Conservation (phyloP, 345 rosid genomes). For the Kernera saxatilis region DNA sequence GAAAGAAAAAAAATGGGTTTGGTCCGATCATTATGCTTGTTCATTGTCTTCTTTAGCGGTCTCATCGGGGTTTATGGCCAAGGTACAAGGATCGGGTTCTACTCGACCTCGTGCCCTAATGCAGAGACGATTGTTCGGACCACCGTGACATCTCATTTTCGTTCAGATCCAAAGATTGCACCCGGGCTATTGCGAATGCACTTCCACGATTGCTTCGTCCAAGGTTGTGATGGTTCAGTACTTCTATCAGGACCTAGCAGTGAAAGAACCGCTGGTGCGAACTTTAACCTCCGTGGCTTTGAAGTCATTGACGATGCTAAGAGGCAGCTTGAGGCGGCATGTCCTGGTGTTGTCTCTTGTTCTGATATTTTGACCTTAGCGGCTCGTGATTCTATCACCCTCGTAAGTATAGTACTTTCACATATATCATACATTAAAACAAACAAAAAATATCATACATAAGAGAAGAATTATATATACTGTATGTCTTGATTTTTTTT, state of each 20-base stretch:
- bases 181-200: conserved; percentile 42
- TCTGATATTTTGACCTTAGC: conserved; percentile 46
- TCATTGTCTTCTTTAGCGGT: not conserved
- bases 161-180: conserved; percentile 27
- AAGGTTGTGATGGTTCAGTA: conserved; percentile 46
- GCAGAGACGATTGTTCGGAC: conserved; percentile 34
- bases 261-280: conserved; percentile 38
- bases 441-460: not conserved
- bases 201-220: conserved; percentile 44
- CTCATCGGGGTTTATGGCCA: not conserved
- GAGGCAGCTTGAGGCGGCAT: conserved; percentile 31
- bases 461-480: too few species aligned
- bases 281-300: conserved; percentile 33
- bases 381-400: conserved; percentile 36
- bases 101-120: conserved; percentile 31
- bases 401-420: conserved; percentile 3
- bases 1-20: not conserved
- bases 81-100: conserved; percentile 41
- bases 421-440: too few species aligned
- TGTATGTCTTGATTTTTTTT: not conserved
- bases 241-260: conserved; percentile 35
- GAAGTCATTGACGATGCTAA: conserved; percentile 27
- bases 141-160: conserved; percentile 27
- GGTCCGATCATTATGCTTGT: not conserved
- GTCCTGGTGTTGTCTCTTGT: conserved; percentile 49